Conservation (phyloP, 2,329 filamentous ascomycete genomes). For the Cytospora paraplurivora region DNA sequence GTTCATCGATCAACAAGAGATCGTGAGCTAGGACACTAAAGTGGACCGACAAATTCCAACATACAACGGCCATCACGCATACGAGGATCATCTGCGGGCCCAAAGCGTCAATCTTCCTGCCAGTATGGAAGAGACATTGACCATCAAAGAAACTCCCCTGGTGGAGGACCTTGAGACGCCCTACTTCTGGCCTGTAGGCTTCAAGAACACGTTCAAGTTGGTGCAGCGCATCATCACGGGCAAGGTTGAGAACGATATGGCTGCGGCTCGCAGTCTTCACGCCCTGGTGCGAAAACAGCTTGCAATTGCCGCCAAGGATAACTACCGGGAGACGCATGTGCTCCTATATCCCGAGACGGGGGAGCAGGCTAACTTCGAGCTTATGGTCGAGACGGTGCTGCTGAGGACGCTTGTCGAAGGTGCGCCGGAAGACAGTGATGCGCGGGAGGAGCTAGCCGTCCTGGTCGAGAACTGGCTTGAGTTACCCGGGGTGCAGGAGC, state of each 20-base stretch:
- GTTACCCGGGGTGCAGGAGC: conserved; percentile 25
- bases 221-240: conserved; percentile 35
- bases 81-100: not conserved
- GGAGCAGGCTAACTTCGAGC: conserved; percentile 29
- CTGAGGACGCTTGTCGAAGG: conserved; percentile 24
- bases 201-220: conserved; percentile 33
- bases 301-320: conserved; percentile 26
- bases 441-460: conserved; percentile 26
- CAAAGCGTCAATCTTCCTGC: not conserved
- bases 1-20: too few relatives aligned
- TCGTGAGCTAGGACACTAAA: too few relatives aligned
- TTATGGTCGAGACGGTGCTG: conserved; percentile 28
- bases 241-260: conserved; percentile 34
- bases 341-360: conserved; percentile 28
- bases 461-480: conserved; percentile 27
- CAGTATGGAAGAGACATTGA: conserved; percentile 5
- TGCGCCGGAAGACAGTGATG: conserved; percentile 20
- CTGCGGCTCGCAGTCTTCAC: conserved; percentile 26
- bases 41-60: not conserved
- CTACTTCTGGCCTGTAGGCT: conserved; percentile 28
- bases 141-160: conserved; percentile 15
- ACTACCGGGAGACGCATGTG: conserved; percentile 25
- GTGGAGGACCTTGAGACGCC: conserved; percentile 26
- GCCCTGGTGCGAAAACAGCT: conserved; percentile 28
- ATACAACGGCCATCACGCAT: not conserved